Evolutionary conservation across 129 eudicot genomes (phyloP).

Genomic region (Gnaphalium uliginosum): DNA sequence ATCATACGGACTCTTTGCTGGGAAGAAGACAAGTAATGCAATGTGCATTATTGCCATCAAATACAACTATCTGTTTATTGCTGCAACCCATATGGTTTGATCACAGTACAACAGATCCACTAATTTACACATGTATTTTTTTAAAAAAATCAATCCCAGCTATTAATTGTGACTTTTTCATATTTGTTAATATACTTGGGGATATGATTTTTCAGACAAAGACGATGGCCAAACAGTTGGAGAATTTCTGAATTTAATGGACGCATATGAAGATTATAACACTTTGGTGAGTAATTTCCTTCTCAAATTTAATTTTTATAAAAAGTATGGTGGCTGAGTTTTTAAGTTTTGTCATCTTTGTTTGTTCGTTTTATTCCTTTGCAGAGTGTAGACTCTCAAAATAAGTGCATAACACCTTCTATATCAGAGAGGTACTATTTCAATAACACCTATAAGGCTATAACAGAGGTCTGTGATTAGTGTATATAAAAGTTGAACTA

Average conservation of each 20-base stretch:
- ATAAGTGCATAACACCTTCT: constrained; percentile 37
- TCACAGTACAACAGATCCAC: too few species aligned
- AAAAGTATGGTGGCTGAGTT: background rate
- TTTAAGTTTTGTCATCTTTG: background rate
- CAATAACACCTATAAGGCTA: background rate
- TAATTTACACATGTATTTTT: too few species aligned
- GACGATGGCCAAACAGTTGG: constrained; percentile 59
- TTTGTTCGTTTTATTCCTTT: constrained; percentile 22
- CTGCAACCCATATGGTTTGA: background rate
- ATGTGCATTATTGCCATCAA: background rate
- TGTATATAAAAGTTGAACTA: background rate
- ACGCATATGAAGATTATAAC: constrained; percentile 56
- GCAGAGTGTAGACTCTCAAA: constrained; percentile 45
- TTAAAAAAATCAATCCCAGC: background rate
- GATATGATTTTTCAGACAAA: constrained; percentile 53
- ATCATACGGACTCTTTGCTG: background rate
- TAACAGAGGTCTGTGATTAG: background rate
- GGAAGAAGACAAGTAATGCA: background rate
- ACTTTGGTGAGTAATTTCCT: constrained; percentile 34
- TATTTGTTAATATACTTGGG: constrained; percentile 9
- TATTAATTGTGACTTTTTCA: background rate
- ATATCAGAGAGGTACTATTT: constrained; percentile 62
- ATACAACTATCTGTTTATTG: background rate
- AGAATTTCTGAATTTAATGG: constrained; percentile 74
- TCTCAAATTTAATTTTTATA: constrained; percentile 1